phyloP scores from a whole-genome alignment of 2,329 filamentous ascomycete genomes.

The Curvularia hawaiiensis region DNA sequence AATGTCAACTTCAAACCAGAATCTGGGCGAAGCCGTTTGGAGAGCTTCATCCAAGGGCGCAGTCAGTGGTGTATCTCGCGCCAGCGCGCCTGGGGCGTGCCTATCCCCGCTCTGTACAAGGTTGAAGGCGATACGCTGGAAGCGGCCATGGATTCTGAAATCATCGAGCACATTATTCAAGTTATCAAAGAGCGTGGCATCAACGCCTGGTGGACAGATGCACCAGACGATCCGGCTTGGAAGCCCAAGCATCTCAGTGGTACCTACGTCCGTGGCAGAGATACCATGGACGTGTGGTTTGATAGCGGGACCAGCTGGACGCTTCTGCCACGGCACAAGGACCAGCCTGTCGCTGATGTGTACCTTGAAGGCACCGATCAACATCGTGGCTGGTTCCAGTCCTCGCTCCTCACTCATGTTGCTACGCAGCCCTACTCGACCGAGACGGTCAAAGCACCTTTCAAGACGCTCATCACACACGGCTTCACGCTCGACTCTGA shows the following conservation, averaged over 20 bases:
- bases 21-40: conserved; percentile 72
- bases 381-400: conserved; percentile 98
- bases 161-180: conserved; percentile 82
- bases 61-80: conserved; percentile 98
- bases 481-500: conserved; percentile 89
- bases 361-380: conserved; percentile 96
- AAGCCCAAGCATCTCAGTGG: conserved; percentile 67
- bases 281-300: conserved; percentile 99
- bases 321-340: conserved; percentile 37
- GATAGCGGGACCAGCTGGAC: conserved; percentile 97
- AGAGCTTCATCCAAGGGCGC: conserved; percentile 84
- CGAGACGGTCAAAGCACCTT: conserved; percentile 64
- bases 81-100: conserved; percentile 94
- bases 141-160: conserved; percentile 78
- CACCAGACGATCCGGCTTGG: conserved; percentile 76
- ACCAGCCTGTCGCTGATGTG: conserved; percentile 70
- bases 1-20: conserved; percentile 80
- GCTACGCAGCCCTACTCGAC: conserved; percentile 58
- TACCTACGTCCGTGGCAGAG: conserved; percentile 74
- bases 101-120: conserved; percentile 88
- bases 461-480: conserved; percentile 89
- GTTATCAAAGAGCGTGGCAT: conserved; percentile 78
- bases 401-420: conserved; percentile 85
- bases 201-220: conserved; percentile 95
- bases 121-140: conserved; percentile 62